phyloP scores from a whole-genome alignment of 306 rosid species.

The Acacia crassicarpa region DNA sequence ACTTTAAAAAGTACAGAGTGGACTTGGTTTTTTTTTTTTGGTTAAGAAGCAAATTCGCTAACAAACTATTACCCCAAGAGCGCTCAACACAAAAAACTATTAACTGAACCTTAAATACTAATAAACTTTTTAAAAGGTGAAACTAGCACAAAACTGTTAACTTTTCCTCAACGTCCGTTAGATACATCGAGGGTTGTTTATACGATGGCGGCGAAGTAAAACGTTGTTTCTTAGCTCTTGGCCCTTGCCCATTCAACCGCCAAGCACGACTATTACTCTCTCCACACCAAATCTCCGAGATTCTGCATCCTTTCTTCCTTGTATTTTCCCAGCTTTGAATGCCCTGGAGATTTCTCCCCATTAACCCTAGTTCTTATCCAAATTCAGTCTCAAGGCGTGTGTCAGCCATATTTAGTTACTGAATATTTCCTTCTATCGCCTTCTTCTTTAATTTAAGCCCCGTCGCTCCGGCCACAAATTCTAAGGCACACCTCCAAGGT shows the following conservation, averaged over 20 bases:
- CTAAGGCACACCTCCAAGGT: not conserved
- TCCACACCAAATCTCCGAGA: not conserved
- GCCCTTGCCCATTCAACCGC: constrained; percentile 25
- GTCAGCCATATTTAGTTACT: not conserved
- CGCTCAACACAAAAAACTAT: no score
- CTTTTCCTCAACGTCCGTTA: no score
- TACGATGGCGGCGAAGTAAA: no score
- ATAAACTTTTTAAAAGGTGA: no score
- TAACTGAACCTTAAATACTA: no score
- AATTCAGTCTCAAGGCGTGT: constrained; percentile 35
- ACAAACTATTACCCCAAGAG: no score
- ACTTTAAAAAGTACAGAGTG: no score
- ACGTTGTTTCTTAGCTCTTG: not conserved
- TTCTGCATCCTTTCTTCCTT: constrained; percentile 12
- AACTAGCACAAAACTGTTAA: no score
- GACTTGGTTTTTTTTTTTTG: no score
- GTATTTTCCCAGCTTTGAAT: constrained; percentile 35
- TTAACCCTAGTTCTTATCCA: not conserved
- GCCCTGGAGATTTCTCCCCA: constrained; percentile 9
- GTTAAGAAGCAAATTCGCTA: no score
- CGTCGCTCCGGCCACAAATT: not conserved
- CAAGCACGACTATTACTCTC: not conserved
- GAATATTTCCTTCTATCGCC: constrained; percentile 5
- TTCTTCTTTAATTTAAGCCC: not conserved
- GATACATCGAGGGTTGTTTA: no score